Evolutionary conservation across 345 rosid genomes (phyloP), one percentile per base, ranked within the genome.

Genomic region (Populus tremula): DNA sequence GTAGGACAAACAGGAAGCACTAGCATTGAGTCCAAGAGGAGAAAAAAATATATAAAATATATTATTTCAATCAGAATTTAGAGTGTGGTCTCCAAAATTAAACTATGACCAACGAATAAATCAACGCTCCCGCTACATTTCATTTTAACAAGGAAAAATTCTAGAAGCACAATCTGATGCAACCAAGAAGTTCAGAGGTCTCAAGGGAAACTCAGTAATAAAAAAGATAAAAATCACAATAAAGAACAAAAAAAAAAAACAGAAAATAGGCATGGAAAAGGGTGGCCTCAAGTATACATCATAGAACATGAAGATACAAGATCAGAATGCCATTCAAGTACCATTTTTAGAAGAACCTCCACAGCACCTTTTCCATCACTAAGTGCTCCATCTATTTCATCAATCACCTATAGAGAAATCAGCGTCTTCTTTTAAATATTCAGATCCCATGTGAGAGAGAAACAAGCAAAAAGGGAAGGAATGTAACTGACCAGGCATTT

Each of bases 301-400:
- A 73, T 29, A 68, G 6, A 76, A 70, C 69, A 71, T 63, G 67
- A 54, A 64, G 74, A 76, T 36, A 10, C 33, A 41, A 72, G 39
- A 78, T 43, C 59, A 38, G 20, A 41, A 80, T 78, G 56, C 33
- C 69, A 71, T 83, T 74, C 73, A 23, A 64, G 36, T 93, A 93
- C 98, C 99, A 96, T 93, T 84, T 92, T 96, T 69, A 93, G 75
- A 75, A 96, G 87, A 85, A 90, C 97, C 67, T 96, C 99, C 72
- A 93, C 93, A 31, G 98, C 99, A 82, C 99, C 99, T 89, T 90
- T 96, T 70, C 97, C 99, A 81, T 96, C 98, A 27, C 93, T 90
- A 79, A 89, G 99, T 83, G 97, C 93, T 82, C 99, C 99, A 84
- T 96, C 99, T 85, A 93, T 96, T 92, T 96, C 99, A 87, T 96